Evolutionary conservation across 352 stramenopile genomes (phyloP), one percentile per base, ranked within the genome.

Genomic region (Thraustochytrium striatum): DNA sequence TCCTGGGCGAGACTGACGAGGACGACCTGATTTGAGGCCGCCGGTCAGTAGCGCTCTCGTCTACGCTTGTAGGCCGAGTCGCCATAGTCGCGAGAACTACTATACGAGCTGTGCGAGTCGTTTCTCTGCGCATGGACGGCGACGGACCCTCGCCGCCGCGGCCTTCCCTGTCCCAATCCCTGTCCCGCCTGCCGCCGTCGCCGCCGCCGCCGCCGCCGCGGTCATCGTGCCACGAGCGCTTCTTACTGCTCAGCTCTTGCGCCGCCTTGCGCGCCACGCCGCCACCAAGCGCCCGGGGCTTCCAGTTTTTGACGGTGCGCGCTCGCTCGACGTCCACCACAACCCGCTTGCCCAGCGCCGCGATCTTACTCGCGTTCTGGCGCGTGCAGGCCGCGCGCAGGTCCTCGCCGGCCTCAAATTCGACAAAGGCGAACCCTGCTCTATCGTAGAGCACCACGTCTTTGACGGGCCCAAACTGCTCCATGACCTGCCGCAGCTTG

Each of bases 321-420:
- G 94, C 95, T 5, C 96, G 89, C 83, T 99, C 95, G 0, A 99
- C 96, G 86, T 99, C 96, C 7, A 98, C 95, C 9, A 98, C 91
- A 35, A 99, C 91, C 32, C 90, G 86, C n/a, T 93, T 86, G 16
- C 94, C 95, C 82, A 98, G 94, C 69, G 99, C 94, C 0, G 92
- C 91, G 53, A 88, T 87, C 75, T 97, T 94, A 89, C 53, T 81
- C 9, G 55, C 39, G 52, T 61, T 50, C 21, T 65, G 13, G 47
- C 84, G 69, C 11, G 41, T 69, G 41, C 96, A 98, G 0, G 96
- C 96, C 1, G 87, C 82, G 81, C 97, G 98, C 88, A 99, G 91
- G 82, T 98, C 96, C 61, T 91, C 89, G 84, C 98, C 94, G 81
- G 96, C 91, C 79, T 98, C 93, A 84, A 97, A 99, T 86, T 99